These are phyloP conservation scores for Naganishia onofrii DNA, from an alignment of 768 basidiomycete genomes.

Conservation along the genomic window DNA sequence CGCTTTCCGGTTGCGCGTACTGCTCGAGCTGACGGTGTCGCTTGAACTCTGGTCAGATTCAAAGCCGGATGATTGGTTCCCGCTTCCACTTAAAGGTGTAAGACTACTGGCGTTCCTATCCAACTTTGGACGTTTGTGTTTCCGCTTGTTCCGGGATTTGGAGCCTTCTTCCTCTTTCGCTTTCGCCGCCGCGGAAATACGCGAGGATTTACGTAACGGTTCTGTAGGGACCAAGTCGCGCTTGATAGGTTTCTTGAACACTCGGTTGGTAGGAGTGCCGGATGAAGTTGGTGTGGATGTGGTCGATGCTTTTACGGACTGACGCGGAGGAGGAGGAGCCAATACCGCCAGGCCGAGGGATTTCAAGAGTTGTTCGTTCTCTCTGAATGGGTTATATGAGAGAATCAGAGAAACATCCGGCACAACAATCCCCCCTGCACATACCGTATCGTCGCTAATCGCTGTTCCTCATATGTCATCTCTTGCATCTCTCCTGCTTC, in stretches of 20 bases:
- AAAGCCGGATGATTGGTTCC: background rate
- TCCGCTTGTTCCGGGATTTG: background rate
- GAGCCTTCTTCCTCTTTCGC: slow-evolving; percentile 20
- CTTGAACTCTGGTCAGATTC: background rate
- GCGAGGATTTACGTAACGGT: slow-evolving; percentile 7
- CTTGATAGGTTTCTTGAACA: slow-evolving; percentile 2
- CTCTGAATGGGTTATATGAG: slow-evolving; percentile 4
- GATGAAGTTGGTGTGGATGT: background rate
- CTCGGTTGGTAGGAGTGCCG: background rate
- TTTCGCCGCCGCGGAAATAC: slow-evolving; percentile 8
- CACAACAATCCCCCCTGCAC: too few species aligned
- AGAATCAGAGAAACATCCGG: too few species aligned
- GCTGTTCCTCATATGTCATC: slow-evolving; percentile 40
- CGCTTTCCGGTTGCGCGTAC: background rate
- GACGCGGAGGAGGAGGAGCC: background rate
- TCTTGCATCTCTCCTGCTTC: slow-evolving; percentile 23
- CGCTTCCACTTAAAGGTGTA: slow-evolving; percentile 3
- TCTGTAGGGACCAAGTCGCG: slow-evolving; percentile 2
- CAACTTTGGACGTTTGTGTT: slow-evolving; percentile 12
- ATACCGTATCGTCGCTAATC: slow-evolving; percentile 44
- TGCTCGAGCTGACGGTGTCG: background rate
- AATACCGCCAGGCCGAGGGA: slow-evolving; percentile 34
- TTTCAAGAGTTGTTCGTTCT: slow-evolving; percentile 35
- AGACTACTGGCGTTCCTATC: background rate
- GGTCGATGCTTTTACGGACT: background rate